A percentile compares a stretch with the other conserved stretches of the same genome.
These are phyloP conservation scores for Harringtonia aguacate DNA, from an alignment of 2,329 filamentous ascomycete species.

Conservation along the genomic window DNA sequence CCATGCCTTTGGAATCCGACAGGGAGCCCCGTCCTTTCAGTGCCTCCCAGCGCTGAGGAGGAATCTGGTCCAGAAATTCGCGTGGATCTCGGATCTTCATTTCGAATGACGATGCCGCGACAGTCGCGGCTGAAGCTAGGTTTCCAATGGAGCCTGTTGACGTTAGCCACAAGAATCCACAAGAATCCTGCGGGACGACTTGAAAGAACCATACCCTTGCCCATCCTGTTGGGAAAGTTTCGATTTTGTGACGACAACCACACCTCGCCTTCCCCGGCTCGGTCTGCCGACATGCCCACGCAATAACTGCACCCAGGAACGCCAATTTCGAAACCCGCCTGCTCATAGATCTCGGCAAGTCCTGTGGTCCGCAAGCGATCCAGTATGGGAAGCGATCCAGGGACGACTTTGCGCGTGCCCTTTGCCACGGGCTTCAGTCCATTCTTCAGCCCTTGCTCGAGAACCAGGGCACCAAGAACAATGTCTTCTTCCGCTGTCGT, in stretches of 20 bases:
- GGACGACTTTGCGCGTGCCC: constrained; percentile 27
- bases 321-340: constrained; percentile 29
- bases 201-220: not conserved
- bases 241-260: constrained; percentile 35
- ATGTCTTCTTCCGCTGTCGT: constrained; percentile 34
- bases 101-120: constrained; percentile 33
- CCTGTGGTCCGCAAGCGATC: constrained; percentile 22
- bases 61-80: constrained; percentile 18
- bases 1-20: not conserved
- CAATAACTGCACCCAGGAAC: constrained; percentile 33
- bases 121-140: constrained; percentile 31
- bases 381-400: constrained; percentile 27
- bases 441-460: constrained; percentile 24
- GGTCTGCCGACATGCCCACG: constrained; percentile 30
- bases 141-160: constrained; percentile 25
- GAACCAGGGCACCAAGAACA: constrained; percentile 28
- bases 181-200: too few relatives aligned
- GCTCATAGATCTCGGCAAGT: constrained; percentile 25
- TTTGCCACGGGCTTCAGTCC: constrained; percentile 16
- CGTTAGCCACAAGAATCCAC: not conserved
- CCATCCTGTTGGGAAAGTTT: constrained; percentile 30
- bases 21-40: constrained; percentile 14
- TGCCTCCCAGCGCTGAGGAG: constrained; percentile 10
- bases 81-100: constrained; percentile 30
- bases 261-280: constrained; percentile 26